Evolutionary conservation across 441 rosid species (phyloP), one percentile per base, ranked within the genome.

Genomic region (Gossypium davidsonii): DNA sequence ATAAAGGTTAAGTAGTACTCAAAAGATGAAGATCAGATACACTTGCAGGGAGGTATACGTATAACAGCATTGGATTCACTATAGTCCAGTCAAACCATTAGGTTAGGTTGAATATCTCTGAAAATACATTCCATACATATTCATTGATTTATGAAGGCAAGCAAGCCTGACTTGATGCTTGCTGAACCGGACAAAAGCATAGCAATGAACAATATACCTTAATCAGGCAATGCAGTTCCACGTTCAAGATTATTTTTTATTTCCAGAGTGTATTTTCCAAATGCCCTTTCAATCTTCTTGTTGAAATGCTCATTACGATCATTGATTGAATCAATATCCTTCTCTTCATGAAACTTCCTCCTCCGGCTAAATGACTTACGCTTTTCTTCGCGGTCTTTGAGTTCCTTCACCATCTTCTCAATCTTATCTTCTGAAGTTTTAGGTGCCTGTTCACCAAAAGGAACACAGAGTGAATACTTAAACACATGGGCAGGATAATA

Each of bases 301-400:
- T 94, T 94, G 90, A 94, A 94, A 78, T 90, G 98, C 84, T 93
- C 98, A 77, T 95, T 95, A 23, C 92, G 88, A 78, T 93, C 98
- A 75, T 95, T 93, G 88, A 95, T 95, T 0, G 98, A 93, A 84
- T 93, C 99, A 2, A 93, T 79, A 77, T 93, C 99, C 79, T 95
- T 95, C 80, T 95, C 99, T 60, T 91, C 97, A 28, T 85, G 85
- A 82, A 89, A 93, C 81, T 73, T 90, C 71, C 98, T 89, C 80
- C 93, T 89, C 83, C 98, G 81, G 83, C 98, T 89, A 79, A 90
- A 95, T 25, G 96, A 90, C 0, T 73, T 44, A 76, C 92, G 83
- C 69, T 93, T 95, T 70, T 88, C 91, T 0, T 88, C 96, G 78
- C 88, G 65, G 79, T 95, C 92, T 53, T 82, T 80, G 18, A 89